Evolutionary conservation across 495 filamentous ascomycete genomes (phyloP).

Genomic region (Oidiodendron maius): DNA sequence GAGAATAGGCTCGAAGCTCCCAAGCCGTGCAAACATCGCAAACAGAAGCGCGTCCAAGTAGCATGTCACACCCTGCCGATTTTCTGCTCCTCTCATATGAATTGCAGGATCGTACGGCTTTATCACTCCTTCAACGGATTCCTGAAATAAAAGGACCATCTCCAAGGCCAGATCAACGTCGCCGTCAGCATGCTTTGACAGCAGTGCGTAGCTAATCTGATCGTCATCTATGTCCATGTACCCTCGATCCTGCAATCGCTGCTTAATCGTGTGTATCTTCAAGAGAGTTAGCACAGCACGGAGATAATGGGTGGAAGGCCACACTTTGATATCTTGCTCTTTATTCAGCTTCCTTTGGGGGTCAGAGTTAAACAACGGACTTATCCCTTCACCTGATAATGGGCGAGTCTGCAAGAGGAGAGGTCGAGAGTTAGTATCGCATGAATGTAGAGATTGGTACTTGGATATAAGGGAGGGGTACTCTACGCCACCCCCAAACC

Average conservation of each 20-base stretch:
- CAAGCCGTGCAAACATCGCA: slow-evolving; percentile 88
- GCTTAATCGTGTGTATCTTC: slow-evolving; percentile 51
- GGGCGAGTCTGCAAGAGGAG: slow-evolving; percentile 32
- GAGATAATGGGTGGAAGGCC: slow-evolving; percentile 1
- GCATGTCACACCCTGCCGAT: slow-evolving; percentile 80
- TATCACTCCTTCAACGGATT: slow-evolving; percentile 77
- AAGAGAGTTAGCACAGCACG: not conserved
- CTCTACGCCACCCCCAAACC: too few relatives aligned
- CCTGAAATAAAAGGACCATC: slow-evolving; percentile 66
- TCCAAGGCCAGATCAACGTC: slow-evolving; percentile 71
- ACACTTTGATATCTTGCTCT: slow-evolving; percentile 48
- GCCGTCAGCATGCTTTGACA: slow-evolving; percentile 55
- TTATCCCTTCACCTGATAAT: slow-evolving; percentile 18
- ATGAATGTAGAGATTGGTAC: slow-evolving; percentile 17
- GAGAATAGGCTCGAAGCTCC: slow-evolving; percentile 87
- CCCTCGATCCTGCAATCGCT: slow-evolving; percentile 44
- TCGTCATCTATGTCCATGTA: slow-evolving; percentile 49
- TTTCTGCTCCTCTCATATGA: slow-evolving; percentile 79
- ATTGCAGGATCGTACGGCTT: slow-evolving; percentile 61
- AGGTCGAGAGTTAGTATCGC: slow-evolving; percentile 27
- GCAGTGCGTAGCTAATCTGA: slow-evolving; percentile 68
- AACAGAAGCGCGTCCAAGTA: slow-evolving; percentile 91
- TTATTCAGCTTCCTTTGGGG: slow-evolving; percentile 43
- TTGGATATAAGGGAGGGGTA: too few relatives aligned
- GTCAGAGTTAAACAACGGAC: slow-evolving; percentile 47